Evolutionary conservation across 2,329 filamentous ascomycete species (phyloP).

Genomic region (Emmonsia crescens): DNA sequence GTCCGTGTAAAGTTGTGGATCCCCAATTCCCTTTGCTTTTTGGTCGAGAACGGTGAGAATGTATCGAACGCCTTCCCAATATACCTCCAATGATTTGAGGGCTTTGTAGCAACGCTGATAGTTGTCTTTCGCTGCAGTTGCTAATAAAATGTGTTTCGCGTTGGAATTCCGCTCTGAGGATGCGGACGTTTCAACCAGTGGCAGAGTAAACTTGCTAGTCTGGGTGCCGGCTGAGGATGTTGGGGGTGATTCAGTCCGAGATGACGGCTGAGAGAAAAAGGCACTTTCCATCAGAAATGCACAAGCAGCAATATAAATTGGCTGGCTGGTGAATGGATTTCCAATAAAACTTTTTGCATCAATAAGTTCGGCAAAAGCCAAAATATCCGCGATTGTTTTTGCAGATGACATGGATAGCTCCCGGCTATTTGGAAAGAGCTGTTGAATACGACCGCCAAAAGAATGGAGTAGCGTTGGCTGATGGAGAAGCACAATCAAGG

Average conservation of each 20-base stretch:
- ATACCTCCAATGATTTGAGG: constrained; percentile 65
- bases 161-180: constrained; percentile 24
- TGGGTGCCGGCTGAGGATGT: constrained; percentile 21
- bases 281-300: constrained; percentile 78
- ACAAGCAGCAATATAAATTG: constrained; percentile 83
- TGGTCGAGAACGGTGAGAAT: constrained; percentile 79
- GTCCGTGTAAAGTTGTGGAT: constrained; percentile 53
- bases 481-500: constrained; percentile 72
- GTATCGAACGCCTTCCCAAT: constrained; percentile 80
- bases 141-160: constrained; percentile 63
- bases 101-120: constrained; percentile 82
- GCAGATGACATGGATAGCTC: constrained; percentile 78
- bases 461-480: constrained; percentile 73
- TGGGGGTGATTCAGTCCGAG: constrained; percentile 47
- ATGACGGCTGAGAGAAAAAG: constrained; percentile 55
- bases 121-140: constrained; percentile 72
- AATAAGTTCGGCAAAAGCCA: constrained; percentile 75
- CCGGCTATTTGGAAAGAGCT: constrained; percentile 67
- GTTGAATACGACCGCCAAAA: constrained; percentile 57
- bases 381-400: constrained; percentile 82
- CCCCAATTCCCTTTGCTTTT: constrained; percentile 75
- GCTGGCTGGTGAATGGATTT: constrained; percentile 81
- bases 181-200: constrained; percentile 21
- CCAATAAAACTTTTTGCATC: constrained; percentile 78
- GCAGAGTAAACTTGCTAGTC: constrained; percentile 27